A percentile compares a stretch with the other conserved stretches of the same genome.
Conservation (phyloP, 306 rosid genomes). For the Medicago arabica region DNA sequence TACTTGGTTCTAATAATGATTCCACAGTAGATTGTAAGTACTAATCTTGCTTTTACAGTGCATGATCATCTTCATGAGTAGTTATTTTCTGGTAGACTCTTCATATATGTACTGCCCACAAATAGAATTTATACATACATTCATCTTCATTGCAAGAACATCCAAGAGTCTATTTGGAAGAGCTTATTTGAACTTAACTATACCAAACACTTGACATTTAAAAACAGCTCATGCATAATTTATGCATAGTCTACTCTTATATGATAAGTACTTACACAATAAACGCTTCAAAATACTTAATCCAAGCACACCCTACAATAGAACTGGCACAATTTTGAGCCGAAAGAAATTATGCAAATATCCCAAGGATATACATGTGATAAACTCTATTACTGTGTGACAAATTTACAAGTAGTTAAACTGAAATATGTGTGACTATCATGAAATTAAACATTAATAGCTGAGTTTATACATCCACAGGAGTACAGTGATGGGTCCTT, state of each 20-base stretch:
- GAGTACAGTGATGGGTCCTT: slow-evolving; percentile 23
- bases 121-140: too few relatives aligned
- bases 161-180: background rate
- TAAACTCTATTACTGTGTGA: background rate
- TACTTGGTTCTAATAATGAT: too few relatives aligned
- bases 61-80: too few relatives aligned
- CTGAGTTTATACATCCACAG: slow-evolving; percentile 30
- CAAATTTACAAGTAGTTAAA: slow-evolving; percentile 6
- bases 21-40: too few relatives aligned
- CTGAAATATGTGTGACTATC: slow-evolving; percentile 20
- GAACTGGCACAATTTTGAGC: background rate
- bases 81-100: too few relatives aligned
- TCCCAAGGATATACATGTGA: background rate
- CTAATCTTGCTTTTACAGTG: too few relatives aligned
- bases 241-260: background rate
- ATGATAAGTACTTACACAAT: background rate
- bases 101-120: too few relatives aligned
- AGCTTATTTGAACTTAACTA: background rate
- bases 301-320: background rate
- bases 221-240: too few relatives aligned
- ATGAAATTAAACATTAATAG: slow-evolving; percentile 32
- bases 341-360: background rate
- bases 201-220: background rate
- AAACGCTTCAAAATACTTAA: background rate
- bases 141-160: background rate